Evolutionary conservation across 129 eudicot genomes (phyloP), one percentile per base, ranked within the genome.

Genomic region (Deinandra increscens): DNA sequence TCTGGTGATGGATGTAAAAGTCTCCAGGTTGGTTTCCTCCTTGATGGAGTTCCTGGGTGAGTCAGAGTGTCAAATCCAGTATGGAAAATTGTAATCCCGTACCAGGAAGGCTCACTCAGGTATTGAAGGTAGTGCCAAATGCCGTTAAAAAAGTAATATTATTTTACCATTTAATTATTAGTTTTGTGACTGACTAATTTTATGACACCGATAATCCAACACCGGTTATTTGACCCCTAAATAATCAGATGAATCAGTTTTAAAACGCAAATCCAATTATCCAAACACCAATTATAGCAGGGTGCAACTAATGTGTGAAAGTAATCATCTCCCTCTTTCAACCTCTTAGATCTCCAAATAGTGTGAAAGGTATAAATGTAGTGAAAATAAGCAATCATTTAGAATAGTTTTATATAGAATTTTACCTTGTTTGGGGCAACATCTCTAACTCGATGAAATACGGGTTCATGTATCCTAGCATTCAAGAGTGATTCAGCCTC

Each of bases 361-460:
- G 33, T 51, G 31, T 51, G 13, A 4, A 7, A 18, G 4, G 31
- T 59, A 33, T 3, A 33, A 9, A 45, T 15, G 29, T 33, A 51
- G 26, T 31, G 26, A 26, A 60, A 63, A 50, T 7, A n/a, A 14
- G 23, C 20, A 51, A 13, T 13, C 49, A 13, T 61, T 37, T n/a
- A 8, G 3, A 26, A 63, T 26, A 3, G n/a, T 12, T 70, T 19
- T 42, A 38, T 31, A 61, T 59, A 46, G n/a, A n/a, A 41, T 14
- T 39, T 56, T 82, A 94, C 99, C 96, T 94, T 94, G 83, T 94
- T 89, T 23, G 99, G 99, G 62, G 99, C 99, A 81, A 94, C 99
- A 87, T 94, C 99, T 77, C 99, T 71, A 50, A 94, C 97, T 73
- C 90, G 83, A 71, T 89, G 89, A 90, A 90, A 87, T 41, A 87